Evolutionary conservation across 2,329 filamentous ascomycete species (phyloP).

Genomic region (Penicillium sp.): DNA sequence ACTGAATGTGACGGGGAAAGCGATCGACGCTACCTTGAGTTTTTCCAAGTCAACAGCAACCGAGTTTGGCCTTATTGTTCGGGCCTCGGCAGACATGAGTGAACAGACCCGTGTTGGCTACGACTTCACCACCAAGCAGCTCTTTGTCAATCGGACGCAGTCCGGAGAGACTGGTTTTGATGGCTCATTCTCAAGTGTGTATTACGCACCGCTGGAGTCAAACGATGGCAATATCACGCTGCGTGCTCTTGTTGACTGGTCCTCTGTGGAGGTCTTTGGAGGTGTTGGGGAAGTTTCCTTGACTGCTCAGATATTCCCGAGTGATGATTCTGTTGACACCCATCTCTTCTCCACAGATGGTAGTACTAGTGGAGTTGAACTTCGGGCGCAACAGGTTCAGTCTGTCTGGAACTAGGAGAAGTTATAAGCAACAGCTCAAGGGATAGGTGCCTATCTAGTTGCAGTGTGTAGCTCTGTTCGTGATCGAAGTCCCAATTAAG

Average conservation of each 20-base stretch:
- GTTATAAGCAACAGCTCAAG: background rate
- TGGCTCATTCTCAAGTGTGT: background rate
- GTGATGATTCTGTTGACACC: constrained; percentile 21
- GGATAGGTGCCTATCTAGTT: too few species aligned
- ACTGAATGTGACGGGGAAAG: background rate
- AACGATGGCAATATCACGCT: constrained; percentile 24
- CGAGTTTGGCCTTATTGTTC: too few species aligned
- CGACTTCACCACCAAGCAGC: too few species aligned
- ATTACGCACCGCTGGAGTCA: background rate
- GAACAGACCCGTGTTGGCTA: too few species aligned
- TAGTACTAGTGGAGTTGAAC: constrained; percentile 19
- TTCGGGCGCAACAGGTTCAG: constrained; percentile 13
- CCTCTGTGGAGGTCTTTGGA: constrained; percentile 34
- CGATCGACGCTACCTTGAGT: too few species aligned
- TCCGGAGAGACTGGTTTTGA: background rate
- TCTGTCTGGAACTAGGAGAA: constrained; percentile 20
- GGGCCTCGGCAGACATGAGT: too few species aligned
- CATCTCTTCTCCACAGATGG: constrained; percentile 25
- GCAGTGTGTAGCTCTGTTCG: too few species aligned
- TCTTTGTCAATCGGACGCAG: constrained; percentile 11
- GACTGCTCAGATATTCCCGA: constrained; percentile 34
- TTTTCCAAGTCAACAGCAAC: too few species aligned
- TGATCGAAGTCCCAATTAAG: too few species aligned
- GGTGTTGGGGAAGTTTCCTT: constrained; percentile 29
- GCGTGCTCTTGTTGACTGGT: constrained; percentile 33